Percentiles rank a stretch among this genome's conserved stretches.
phyloP scores from a whole-genome alignment of 495 filamentous ascomycete species.

The Penicillium lividum region DNA sequence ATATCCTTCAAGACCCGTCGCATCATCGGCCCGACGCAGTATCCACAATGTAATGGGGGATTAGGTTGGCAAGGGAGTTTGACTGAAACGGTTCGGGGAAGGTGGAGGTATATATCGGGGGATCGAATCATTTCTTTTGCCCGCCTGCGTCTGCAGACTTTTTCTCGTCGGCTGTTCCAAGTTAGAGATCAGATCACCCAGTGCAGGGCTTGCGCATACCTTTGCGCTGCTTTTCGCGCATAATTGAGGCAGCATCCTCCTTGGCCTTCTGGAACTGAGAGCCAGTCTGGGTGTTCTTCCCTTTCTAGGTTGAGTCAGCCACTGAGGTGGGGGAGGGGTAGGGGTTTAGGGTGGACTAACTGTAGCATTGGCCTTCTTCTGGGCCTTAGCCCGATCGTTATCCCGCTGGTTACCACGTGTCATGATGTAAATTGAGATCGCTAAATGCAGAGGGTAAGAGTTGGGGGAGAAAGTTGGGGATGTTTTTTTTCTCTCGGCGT shows the following conservation, averaged over 20 bases:
- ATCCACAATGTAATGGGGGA: background rate
- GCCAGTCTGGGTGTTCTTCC: constrained; percentile 59
- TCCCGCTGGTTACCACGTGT: constrained; percentile 93
- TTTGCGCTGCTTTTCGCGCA: constrained; percentile 86
- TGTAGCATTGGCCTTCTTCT: constrained; percentile 60
- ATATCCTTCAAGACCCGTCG: background rate
- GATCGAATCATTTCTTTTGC: constrained; percentile 27
- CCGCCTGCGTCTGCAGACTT: constrained; percentile 27
- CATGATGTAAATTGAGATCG: constrained; percentile 54
- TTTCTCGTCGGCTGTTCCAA: constrained; percentile 34
- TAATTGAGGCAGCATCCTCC: constrained; percentile 76
- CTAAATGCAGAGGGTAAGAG: constrained; percentile 7
- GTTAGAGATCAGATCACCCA: constrained; percentile 5
- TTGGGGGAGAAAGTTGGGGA: constrained; percentile 6
- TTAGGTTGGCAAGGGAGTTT: background rate
- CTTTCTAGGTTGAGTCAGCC: constrained; percentile 56
- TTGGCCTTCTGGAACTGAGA: constrained; percentile 70
- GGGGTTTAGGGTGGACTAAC: constrained; percentile 25
- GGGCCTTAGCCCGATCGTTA: constrained; percentile 78
- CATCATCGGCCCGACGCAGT: background rate
- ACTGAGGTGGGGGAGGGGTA: background rate
- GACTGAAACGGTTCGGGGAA: background rate
- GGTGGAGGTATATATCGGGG: background rate
- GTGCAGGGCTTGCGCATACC: constrained; percentile 50
- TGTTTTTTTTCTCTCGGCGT: constrained; percentile 3